Conservation (phyloP, 352 stramenopile species). For the Pythium periplocum region DNA sequence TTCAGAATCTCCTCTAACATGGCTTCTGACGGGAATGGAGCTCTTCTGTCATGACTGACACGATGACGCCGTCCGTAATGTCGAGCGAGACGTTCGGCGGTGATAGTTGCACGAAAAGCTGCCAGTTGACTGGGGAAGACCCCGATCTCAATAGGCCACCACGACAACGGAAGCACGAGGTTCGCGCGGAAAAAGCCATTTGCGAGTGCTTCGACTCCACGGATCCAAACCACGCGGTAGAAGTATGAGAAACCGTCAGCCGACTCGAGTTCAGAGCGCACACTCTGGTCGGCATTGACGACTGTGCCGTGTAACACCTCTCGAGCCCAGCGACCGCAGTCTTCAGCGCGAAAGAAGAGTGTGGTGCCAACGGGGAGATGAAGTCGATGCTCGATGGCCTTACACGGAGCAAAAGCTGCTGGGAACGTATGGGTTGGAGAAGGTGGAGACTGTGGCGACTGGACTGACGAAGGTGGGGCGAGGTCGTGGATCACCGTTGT, state of each 20-base stretch:
- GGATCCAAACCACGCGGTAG: constrained; percentile 63
- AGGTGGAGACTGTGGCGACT: neutral
- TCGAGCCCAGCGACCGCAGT: constrained; percentile 38
- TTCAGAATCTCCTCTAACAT: constrained; percentile 43
- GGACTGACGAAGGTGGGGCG: neutral
- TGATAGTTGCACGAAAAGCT: constrained; percentile 53
- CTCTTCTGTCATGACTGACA: too few relatives aligned
- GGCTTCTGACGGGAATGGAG: constrained; percentile 30
- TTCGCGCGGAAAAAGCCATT: constrained; percentile 60
- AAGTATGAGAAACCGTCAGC: constrained; percentile 17
- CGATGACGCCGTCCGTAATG: constrained; percentile 21
- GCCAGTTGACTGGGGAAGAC: constrained; percentile 47
- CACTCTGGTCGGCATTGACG: constrained; percentile 20
- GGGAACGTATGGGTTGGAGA: constrained; percentile 1
- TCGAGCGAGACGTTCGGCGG: constrained; percentile 46
- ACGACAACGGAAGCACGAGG: constrained; percentile 28
- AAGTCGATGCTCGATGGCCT: constrained; percentile 24
- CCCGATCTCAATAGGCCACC: constrained; percentile 42
- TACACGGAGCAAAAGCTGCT: constrained; percentile 10
- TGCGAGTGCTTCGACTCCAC: constrained; percentile 52
- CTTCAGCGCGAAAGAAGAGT: constrained; percentile 48
- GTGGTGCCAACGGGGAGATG: constrained; percentile 28
- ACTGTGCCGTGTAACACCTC: constrained; percentile 56
- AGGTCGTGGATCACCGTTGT: too few relatives aligned
- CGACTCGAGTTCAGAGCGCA: constrained; percentile 9